Evolutionary conservation across 1,139 yeast species (phyloP), one percentile per base, ranked within the genome.

Genomic region (Magnusiomyces paraingens): DNA sequence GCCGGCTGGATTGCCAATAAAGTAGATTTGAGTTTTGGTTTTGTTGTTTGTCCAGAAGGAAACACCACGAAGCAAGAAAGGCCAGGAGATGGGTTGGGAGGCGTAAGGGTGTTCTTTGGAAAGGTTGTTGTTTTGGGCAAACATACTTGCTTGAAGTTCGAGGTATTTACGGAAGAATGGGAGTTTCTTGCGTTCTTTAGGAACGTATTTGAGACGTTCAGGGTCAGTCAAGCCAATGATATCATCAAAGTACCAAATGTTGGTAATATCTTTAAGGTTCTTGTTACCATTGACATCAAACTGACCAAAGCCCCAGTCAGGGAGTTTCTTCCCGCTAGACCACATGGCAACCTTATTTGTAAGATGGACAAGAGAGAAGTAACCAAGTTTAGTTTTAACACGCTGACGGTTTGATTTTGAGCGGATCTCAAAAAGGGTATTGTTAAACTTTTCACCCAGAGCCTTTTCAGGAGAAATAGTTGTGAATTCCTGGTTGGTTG

Each of bases 211-310:
- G 49, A 77, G 73, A 69, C 97, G 82, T 17, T 57, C 69, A 5
- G 79, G 73, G 58, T 86, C 95, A 17, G 71, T 70, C 61, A 93
- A 68, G 57, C 80, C 82, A 35, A 83, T 71, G 62, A 93, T 89
- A n/a, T 77, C 74, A 58, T 89, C 95, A 61, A 91, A 73, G 52
- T 66, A 67, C 99, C 99, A 93, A 41, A 77, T 71, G 65, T 87
- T 89, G 52, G 81, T 79, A 38, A 75, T 64, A 52, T 86, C 95
- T 44, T 70, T 77, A 36, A 85, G 69, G 67, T 88, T 85, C 69
- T 93, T 93, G 75, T 86, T 88, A 64, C 99, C 99, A 67, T 94
- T 89, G 58, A 94, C 90, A 72, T 94, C 99, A 68, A 85, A 91
- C 67, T 93, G 98, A 51, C 76, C 74, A 67, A 84, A 86, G 1